phyloP scores from a whole-genome alignment of 306 rosid species.

The Cercis canadensis region DNA sequence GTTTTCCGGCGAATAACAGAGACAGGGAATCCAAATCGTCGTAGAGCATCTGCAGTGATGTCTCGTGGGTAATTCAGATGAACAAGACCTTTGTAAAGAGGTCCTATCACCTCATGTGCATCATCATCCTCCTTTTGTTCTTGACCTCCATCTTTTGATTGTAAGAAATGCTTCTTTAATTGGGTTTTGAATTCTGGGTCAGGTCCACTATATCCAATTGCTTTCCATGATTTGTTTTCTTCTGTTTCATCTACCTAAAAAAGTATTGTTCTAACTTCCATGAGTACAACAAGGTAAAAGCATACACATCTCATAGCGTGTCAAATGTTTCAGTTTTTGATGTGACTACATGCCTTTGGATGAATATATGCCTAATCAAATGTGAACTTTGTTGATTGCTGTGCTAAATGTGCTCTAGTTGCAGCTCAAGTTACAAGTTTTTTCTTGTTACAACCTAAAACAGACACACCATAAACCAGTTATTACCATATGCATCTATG shows the following conservation, averaged over 20 bases:
- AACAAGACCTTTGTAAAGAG: slow-evolving; percentile 67
- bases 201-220: slow-evolving; percentile 75
- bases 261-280: not conserved
- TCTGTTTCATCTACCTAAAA: slow-evolving; percentile 68
- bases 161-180: slow-evolving; percentile 35
- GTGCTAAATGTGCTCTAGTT: too few relatives aligned
- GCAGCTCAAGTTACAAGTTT: not conserved
- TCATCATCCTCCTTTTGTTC: slow-evolving; percentile 35
- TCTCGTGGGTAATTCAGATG: slow-evolving; percentile 49
- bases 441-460: too few relatives aligned
- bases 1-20: slow-evolving; percentile 39
- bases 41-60: slow-evolving; percentile 48
- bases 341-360: too few relatives aligned
- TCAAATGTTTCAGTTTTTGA: too few relatives aligned
- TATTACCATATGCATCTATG: too few relatives aligned
- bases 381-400: too few relatives aligned
- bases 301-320: not conserved
- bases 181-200: slow-evolving; percentile 66
- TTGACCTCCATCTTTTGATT: slow-evolving; percentile 34
- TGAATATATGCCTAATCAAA: too few relatives aligned
- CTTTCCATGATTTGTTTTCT: slow-evolving; percentile 70
- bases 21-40: slow-evolving; percentile 53
- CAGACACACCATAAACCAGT: too few relatives aligned
- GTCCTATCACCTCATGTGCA: slow-evolving; percentile 56
- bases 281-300: slow-evolving; percentile 18